These are phyloP conservation scores for Tolypocladium nubicola DNA, from an alignment of 2,329 filamentous ascomycete species.

Conservation along the genomic window DNA sequence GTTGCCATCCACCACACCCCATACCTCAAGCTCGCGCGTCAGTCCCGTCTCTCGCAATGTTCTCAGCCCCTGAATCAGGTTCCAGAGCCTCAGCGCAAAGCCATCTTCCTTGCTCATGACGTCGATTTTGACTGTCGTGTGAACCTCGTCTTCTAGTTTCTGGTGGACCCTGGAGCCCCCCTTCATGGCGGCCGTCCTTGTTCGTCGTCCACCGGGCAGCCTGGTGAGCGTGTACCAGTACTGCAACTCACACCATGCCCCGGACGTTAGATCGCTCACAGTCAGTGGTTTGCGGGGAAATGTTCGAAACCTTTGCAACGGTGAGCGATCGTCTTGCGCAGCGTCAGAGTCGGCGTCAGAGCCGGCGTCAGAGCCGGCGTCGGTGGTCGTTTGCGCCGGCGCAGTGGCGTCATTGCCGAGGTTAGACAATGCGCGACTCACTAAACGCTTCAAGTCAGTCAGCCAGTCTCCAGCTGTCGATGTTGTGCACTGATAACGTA, in stretches of 20 bases:
- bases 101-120: slow-evolving; percentile 67
- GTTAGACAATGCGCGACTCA: slow-evolving; percentile 32
- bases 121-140: slow-evolving; percentile 63
- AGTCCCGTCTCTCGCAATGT: slow-evolving; percentile 60
- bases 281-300: slow-evolving; percentile 70
- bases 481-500: slow-evolving; percentile 23
- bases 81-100: slow-evolving; percentile 80
- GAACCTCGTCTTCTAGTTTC: slow-evolving; percentile 74
- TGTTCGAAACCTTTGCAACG: slow-evolving; percentile 68
- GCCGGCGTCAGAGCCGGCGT: neutral
- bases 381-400: slow-evolving; percentile 4
- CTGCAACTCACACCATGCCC: slow-evolving; percentile 93
- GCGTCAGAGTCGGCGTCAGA: neutral
- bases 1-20: slow-evolving; percentile 74
- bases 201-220: slow-evolving; percentile 60
- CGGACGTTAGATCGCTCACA: slow-evolving; percentile 79
- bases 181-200: slow-evolving; percentile 72
- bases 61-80: slow-evolving; percentile 75
- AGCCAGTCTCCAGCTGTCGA: slow-evolving; percentile 25
- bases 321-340: slow-evolving; percentile 32
- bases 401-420: slow-evolving; percentile 7
- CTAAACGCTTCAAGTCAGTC: slow-evolving; percentile 59
- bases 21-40: slow-evolving; percentile 71
- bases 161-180: slow-evolving; percentile 72
- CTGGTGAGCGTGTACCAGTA: slow-evolving; percentile 79